A percentile compares a stretch with the other conserved stretches of the same genome.
Conservation (phyloP, 371 early-diverging fungal genomes). For the Mucor sp. region DNA sequence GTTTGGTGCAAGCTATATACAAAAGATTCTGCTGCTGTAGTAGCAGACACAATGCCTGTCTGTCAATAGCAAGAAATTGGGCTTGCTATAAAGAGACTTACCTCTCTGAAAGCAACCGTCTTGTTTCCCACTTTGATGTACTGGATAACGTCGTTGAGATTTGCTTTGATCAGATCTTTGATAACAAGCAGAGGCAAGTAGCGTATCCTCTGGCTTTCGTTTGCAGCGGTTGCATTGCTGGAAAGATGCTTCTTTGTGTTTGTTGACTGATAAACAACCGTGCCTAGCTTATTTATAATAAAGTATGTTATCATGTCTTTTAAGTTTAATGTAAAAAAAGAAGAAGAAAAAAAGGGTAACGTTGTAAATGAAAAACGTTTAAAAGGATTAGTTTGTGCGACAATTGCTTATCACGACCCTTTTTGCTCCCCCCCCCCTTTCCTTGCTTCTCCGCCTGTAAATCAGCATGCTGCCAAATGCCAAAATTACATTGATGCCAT, state of each 20-base stretch:
- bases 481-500: no score
- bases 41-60: slow-evolving; percentile 5
- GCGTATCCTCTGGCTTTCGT: slow-evolving; percentile 37
- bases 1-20: slow-evolving; percentile 38
- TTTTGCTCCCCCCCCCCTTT: neutral
- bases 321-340: slow-evolving; percentile 5
- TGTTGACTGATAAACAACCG: slow-evolving; percentile 39
- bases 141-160: slow-evolving; percentile 40
- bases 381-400: slow-evolving; percentile 1
- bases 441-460: neutral
- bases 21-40: slow-evolving; percentile 36
- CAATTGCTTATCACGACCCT: neutral
- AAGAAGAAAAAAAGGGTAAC: neutral
- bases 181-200: slow-evolving; percentile 47
- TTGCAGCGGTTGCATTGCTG: neutral
- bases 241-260: slow-evolving; percentile 1
- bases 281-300: slow-evolving; percentile 44
- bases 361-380: neutral
- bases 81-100: slow-evolving; percentile 7
- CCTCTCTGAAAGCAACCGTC: slow-evolving; percentile 48
- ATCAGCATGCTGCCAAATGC: neutral
- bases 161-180: slow-evolving; percentile 48
- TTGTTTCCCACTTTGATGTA: slow-evolving; percentile 37
- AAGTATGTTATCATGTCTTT: slow-evolving; percentile 38
- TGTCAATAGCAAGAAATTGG: neutral